These are phyloP conservation scores for Coemansia sp. DNA, from an alignment of 192 early-diverging fungal genomes.

Conservation along the genomic window DNA sequence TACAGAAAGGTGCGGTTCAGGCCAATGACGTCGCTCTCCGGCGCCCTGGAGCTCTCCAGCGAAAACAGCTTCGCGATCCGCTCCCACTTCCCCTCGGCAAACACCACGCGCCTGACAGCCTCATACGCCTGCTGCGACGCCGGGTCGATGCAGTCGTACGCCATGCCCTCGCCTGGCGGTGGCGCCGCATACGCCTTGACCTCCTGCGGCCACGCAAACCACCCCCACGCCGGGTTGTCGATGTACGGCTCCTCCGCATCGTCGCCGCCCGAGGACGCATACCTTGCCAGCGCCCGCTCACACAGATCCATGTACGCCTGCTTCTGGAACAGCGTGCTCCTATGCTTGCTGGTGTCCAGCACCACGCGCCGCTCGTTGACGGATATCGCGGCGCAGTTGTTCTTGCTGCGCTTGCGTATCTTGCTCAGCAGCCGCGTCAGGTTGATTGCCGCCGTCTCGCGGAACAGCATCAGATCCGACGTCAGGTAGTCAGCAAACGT, in stretches of 20 bases:
- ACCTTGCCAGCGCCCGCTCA: slow-evolving; percentile 31
- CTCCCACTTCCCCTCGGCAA: slow-evolving; percentile 67
- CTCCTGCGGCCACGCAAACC: slow-evolving; percentile 76
- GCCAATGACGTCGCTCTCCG: slow-evolving; percentile 68
- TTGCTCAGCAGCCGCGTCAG: slow-evolving; percentile 64
- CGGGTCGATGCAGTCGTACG: slow-evolving; percentile 60
- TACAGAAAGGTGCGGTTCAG: slow-evolving; percentile 61
- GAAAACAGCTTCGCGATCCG: slow-evolving; percentile 63
- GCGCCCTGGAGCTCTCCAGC: slow-evolving; percentile 63
- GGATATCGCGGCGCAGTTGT: slow-evolving; percentile 6
- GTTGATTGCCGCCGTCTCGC: slow-evolving; percentile 64
- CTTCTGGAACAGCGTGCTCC: background rate
- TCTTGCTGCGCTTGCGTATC: slow-evolving; percentile 65
- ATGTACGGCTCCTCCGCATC: slow-evolving; percentile 38
- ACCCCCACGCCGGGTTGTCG: slow-evolving; percentile 68
- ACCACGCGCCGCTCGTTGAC: slow-evolving; percentile 4
- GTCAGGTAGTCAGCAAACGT: slow-evolving; percentile 63
- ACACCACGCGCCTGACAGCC: slow-evolving; percentile 56
- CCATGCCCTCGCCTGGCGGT: slow-evolving; percentile 25
- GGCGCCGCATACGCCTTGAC: slow-evolving; percentile 57
- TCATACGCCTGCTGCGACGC: slow-evolving; percentile 60
- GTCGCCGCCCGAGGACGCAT: background rate
- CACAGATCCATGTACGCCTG: slow-evolving; percentile 27
- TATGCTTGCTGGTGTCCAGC: slow-evolving; percentile 4
- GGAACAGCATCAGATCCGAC: slow-evolving; percentile 72